Evolutionary conservation across 2,329 filamentous ascomycete genomes (phyloP), one percentile per base, ranked within the genome.

Genomic region (Colletotrichum coccodes): DNA sequence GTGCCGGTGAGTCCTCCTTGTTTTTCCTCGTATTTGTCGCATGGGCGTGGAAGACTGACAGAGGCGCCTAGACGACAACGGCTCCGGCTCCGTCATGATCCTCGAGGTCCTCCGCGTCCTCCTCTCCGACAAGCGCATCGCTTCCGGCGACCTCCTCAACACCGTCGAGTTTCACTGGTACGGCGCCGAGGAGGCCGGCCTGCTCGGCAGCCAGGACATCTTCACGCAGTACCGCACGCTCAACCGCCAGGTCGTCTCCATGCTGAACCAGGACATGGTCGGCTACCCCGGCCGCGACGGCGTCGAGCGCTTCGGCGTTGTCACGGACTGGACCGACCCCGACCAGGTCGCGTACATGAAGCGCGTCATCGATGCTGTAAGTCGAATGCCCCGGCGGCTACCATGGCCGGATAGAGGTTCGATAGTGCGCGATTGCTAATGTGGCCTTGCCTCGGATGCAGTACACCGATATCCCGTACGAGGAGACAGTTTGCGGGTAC

Each of bases 81-180:
- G 92, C 60, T 91, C 89, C 71, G 91, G 91, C 53, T 92, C 91
- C 0, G 90, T 95, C 23, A 95, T 93, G 2, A 95, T 94, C 61
- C 86, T 96, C 1, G 93, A 96, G 76, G 91, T 92, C 3, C 83
- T 96, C 70, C 87, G 92, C 14, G 91, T 92, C 50, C 84, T 95
- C 14, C 84, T 94, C 59, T 86, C 86, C 65, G 89, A 90, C 40
- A 81, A 89, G 9, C 85, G 88, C 47, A 85, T 95, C 63, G 81
- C 88, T 5, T 82, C 85, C 21, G 92, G 91, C 40, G 85, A 88
- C 67, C 89, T 87, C 8, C 81, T 87, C 70, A 94, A 95, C 78
- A 94, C 92, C 0, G 80, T 96, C 67, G 93, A 96, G 80, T 95
- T 95, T 78, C 92, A 95, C 78, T 96, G 92, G 92, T 95, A 95